Conservation (phyloP, 2,329 filamentous ascomycete species). For the Raffaelea albimanens region DNA sequence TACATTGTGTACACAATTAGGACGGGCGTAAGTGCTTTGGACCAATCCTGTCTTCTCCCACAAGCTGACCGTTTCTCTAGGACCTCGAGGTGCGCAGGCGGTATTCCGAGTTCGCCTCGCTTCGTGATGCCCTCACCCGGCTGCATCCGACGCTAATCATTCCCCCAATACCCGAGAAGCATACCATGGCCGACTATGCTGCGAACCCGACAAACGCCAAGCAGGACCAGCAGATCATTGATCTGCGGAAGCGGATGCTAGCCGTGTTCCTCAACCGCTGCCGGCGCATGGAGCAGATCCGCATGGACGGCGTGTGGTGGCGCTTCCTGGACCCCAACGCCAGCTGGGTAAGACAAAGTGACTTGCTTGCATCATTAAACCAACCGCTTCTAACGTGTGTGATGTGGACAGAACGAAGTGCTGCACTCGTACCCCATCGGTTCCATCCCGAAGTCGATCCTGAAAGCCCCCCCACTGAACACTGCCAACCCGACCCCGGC, state of each 20-base stretch:
- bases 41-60: too few species aligned
- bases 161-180: slow-evolving; percentile 96
- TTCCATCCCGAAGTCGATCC: slow-evolving; percentile 84
- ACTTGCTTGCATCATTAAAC: too few species aligned
- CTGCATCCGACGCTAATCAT: slow-evolving; percentile 93
- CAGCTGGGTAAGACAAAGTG: slow-evolving; percentile 67
- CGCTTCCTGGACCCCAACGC: slow-evolving; percentile 95
- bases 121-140: slow-evolving; percentile 79
- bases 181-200: slow-evolving; percentile 97
- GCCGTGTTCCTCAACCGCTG: slow-evolving; percentile 93
- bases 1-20: slow-evolving; percentile 97
- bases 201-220: slow-evolving; percentile 97
- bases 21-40: slow-evolving; percentile 79
- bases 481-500: slow-evolving; percentile 84
- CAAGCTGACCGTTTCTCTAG: slow-evolving; percentile 35
- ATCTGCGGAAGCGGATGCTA: slow-evolving; percentile 92
- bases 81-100: slow-evolving; percentile 89
- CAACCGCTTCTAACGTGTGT: too few species aligned
- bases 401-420: slow-evolving; percentile 86
- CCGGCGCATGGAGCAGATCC: slow-evolving; percentile 81
- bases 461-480: slow-evolving; percentile 92
- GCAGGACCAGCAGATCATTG: slow-evolving; percentile 94
- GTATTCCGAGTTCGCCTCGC: slow-evolving; percentile 92
- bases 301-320: slow-evolving; percentile 94
- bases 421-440: slow-evolving; percentile 82